These are phyloP conservation scores for Lolium perenne DNA, from an alignment of 176 grass and related monocot species.

Conservation along the genomic window DNA sequence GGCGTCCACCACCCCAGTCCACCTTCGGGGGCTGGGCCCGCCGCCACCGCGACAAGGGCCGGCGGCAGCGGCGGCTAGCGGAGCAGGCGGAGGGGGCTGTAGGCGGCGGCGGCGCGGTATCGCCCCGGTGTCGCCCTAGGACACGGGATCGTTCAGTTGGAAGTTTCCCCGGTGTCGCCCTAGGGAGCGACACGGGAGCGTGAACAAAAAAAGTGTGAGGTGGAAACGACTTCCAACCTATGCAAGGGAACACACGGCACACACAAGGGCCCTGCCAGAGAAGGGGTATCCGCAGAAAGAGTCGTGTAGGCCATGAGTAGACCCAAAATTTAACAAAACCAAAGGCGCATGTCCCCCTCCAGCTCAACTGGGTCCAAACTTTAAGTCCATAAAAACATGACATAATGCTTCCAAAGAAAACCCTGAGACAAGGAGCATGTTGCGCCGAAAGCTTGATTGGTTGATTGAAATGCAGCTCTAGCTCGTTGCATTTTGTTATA, in stretches of 20 bases:
- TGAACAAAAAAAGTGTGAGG: conserved; percentile 22
- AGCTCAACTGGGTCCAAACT: conserved; percentile 54
- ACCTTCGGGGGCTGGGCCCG: too few species aligned
- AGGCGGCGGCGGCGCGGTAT: too few species aligned
- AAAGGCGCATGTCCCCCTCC: conserved; percentile 40
- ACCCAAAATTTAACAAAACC: conserved; percentile 35
- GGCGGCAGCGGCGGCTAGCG: too few species aligned
- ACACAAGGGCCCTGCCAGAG: conserved; percentile 26
- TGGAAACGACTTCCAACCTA: conserved; percentile 44
- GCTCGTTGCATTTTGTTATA: conserved; percentile 4
- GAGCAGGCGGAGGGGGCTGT: too few species aligned
- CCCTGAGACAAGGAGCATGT: conserved; percentile 48
- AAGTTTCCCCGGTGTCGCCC: too few species aligned
- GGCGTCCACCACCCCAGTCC: too few species aligned
- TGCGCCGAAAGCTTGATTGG: conserved; percentile 51
- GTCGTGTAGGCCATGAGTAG: background rate
- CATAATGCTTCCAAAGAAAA: conserved; percentile 33
- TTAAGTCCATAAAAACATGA: conserved; percentile 28
- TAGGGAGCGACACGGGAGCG: too few species aligned
- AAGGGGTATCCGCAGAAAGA: too few species aligned
- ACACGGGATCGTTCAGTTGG: too few species aligned
- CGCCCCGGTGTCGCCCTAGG: too few species aligned
- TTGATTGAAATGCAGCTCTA: conserved; percentile 37
- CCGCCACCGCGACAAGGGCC: too few species aligned
- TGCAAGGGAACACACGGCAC: conserved; percentile 26